These are phyloP conservation scores for Aspergillus floridensis DNA, from an alignment of 2,329 filamentous ascomycete species.

Conservation along the genomic window DNA sequence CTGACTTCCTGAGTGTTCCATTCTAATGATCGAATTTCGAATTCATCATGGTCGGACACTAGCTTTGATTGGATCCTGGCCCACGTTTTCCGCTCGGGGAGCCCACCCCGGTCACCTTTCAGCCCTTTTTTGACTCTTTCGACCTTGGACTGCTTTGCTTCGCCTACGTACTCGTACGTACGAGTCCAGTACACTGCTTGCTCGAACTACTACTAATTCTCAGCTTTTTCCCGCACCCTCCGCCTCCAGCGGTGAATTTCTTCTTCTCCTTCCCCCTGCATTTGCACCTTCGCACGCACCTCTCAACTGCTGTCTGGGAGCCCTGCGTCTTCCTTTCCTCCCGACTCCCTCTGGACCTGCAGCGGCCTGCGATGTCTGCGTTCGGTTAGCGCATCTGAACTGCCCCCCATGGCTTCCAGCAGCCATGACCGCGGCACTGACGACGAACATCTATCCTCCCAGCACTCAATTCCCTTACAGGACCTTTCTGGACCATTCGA, in stretches of 20 bases:
- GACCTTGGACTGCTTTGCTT: not conserved
- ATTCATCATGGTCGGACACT: not conserved
- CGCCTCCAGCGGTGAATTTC: not conserved
- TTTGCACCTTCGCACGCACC: not conserved
- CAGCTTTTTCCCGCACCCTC: not conserved
- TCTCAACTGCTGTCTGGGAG: not conserved
- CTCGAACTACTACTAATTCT: not conserved
- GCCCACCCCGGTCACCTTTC: conserved; percentile 1
- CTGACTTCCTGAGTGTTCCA: conserved; percentile 1
- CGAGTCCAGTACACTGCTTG: not conserved
- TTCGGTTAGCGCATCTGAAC: conserved; percentile 34
- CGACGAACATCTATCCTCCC: conserved; percentile 25
- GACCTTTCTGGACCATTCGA: conserved; percentile 51
- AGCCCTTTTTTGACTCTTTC: conserved; percentile 3
- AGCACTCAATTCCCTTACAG: conserved; percentile 67
- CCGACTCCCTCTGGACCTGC: conserved; percentile 1
- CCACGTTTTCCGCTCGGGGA: conserved; percentile 4
- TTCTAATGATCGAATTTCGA: not conserved
- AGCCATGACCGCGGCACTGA: conserved; percentile 32
- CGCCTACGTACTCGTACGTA: not conserved
- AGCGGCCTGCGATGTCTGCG: conserved; percentile 39
- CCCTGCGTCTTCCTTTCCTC: conserved; percentile 6
- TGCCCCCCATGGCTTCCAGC: conserved; percentile 43
- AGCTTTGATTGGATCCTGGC: conserved; percentile 3
- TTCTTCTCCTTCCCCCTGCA: conserved; percentile 2